Evolutionary conservation across 306 rosid species (phyloP).

Genomic region (Prunus fruticosa): DNA sequence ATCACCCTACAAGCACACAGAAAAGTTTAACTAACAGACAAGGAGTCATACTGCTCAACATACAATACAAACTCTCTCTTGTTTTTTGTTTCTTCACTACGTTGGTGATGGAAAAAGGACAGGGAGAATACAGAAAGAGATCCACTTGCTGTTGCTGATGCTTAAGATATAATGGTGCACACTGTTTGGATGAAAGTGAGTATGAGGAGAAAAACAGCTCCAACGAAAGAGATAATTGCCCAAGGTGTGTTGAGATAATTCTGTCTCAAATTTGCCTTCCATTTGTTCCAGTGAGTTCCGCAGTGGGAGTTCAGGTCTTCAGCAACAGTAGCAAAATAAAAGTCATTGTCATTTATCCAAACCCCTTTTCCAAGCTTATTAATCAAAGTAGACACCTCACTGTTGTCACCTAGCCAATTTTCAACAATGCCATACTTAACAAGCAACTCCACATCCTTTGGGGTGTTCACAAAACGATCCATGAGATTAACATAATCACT

Average conservation of each 20-base stretch:
- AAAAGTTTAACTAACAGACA: too few species aligned
- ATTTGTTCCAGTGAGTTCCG: constrained; percentile 9
- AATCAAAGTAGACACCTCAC: constrained; percentile 4
- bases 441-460: constrained; percentile 27
- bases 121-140: too few species aligned
- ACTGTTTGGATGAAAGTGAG: constrained; percentile 15
- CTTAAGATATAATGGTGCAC: constrained; percentile 2
- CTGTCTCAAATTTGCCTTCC: constrained; percentile 29
- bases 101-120: too few species aligned
- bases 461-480: constrained; percentile 18
- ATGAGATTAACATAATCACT: constrained; percentile 25
- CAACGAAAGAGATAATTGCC: constrained; percentile 18
- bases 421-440: constrained; percentile 25
- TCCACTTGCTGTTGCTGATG: too few species aligned
- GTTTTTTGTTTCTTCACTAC: too few species aligned
- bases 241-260: constrained; percentile 29
- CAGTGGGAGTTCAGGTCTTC: constrained; percentile 5
- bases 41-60: too few species aligned
- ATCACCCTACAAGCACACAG: too few species aligned
- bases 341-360: background rate
- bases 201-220: constrained; percentile 4
- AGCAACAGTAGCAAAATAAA: constrained; percentile 12
- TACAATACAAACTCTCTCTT: too few species aligned
- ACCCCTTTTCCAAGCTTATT: constrained; percentile 15
- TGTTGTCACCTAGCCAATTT: background rate